Base-by-base conservation (phyloP, 257 asterid species). In the Vinca minor region DNA sequence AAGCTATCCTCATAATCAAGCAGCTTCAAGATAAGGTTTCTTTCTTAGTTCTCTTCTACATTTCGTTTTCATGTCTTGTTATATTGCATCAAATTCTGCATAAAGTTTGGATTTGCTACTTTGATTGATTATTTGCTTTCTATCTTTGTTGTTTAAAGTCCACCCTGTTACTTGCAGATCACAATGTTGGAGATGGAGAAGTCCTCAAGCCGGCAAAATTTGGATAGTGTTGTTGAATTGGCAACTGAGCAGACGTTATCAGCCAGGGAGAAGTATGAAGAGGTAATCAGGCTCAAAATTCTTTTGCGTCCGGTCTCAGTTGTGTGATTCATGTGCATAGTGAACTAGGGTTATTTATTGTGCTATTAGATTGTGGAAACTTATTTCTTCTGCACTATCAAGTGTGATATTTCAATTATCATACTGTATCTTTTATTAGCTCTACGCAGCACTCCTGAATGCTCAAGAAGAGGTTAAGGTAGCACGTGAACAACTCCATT, bases 1-100 rank as follows among this genome's bases (percentile, higher is more conserved):
- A 92, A 68, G 84, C 89, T 75, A 81, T 80, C 71, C 78, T 81
- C 59, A 83, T 84, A 76, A 87, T 83, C 62, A 92, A 92, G 78
- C 85, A 80, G 77, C 96, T 83, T 55, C 95, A 89, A 66, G 96
- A 89, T 66, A 92, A 92, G 98, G 97, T 92, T 73, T 62, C 62
- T 74, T 38, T 39, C n/a, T 64, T 1, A 29, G 21, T 17, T 20
- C 14, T 50, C 44, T 45, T 49, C 49, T 39, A 8, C n/a, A n/a
- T n/a, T 77, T 49, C 7, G 63, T 70, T 76, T 53, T 26, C 46
- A n/a, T n/a, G n/a, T 55, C 63, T 53, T 32, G 48, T 65, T 50
- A 50, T 32, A 28, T 18, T 25, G 36, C 20, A 23, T 64, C 38
- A 34, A n/a, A 7, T 67, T 29, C 21, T 32, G 3, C 3, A 23